Percentiles rank a stretch among this genome's conserved stretches.
phyloP scores from a whole-genome alignment of 169 alveolate species.

The Eimeria tenella region DNA sequence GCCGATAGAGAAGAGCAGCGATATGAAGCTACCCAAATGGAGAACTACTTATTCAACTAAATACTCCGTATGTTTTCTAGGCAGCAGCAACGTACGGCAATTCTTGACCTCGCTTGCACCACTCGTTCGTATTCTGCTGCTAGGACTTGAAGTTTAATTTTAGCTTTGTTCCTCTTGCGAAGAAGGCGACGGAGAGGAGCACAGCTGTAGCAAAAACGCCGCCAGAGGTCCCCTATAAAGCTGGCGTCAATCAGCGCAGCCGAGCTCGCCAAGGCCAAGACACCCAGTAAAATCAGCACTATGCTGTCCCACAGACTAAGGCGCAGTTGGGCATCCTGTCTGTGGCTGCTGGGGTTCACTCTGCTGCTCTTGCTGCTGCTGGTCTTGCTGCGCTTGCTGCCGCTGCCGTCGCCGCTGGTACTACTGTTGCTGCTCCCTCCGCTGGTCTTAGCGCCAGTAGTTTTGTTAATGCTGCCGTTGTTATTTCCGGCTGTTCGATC shows the following conservation, averaged over 20 bases:
- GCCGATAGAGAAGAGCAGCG: no score
- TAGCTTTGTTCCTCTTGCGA: not conserved
- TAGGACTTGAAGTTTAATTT: not conserved
- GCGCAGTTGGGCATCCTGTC: not conserved
- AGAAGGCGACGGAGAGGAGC: constrained; percentile 3
- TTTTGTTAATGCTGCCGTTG: not conserved
- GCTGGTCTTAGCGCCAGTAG: no score
- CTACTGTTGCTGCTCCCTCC: no score
- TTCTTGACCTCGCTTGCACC: not conserved
- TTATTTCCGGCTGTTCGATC: not conserved
- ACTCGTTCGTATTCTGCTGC: not conserved
- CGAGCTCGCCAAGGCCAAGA: not conserved
- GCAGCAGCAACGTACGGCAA: not conserved
- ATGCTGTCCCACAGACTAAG: not conserved
- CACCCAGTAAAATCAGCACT: not conserved
- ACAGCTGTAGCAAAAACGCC: not conserved
- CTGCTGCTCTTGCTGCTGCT: not conserved
- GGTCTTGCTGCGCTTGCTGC: not conserved
- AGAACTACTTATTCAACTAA: no score
- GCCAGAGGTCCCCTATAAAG: not conserved
- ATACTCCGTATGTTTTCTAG: not conserved
- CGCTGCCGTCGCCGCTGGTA: no score
- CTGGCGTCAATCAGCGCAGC: not conserved
- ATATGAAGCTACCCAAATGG: no score
- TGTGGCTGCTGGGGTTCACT: not conserved